phyloP scores from a whole-genome alignment of 441 rosid genomes.

The Melastoma candidum region DNA sequence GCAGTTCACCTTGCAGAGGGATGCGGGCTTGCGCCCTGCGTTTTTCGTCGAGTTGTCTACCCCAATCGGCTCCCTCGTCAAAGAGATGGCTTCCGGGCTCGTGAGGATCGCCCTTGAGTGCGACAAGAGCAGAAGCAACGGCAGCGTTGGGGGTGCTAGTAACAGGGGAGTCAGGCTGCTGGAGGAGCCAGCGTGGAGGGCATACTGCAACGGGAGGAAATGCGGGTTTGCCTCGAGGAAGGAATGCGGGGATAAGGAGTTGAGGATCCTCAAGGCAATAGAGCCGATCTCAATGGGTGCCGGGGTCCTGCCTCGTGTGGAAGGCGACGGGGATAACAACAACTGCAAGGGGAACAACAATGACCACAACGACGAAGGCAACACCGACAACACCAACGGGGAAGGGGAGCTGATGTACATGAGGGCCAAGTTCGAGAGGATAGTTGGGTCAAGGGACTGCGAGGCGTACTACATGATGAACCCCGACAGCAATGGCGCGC shows the following conservation, averaged over 20 bases:
- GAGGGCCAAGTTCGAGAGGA: constrained; percentile 91
- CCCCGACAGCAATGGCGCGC: constrained; percentile 94
- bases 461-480: constrained; percentile 99
- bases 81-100: constrained; percentile 96
- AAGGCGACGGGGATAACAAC: constrained; percentile 21
- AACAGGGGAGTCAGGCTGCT: constrained; percentile 35
- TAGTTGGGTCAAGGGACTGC: constrained; percentile 94
- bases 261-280: constrained; percentile 65
- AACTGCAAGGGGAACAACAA: not conserved
- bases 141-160: not conserved
- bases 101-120: constrained; percentile 90
- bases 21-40: constrained; percentile 69
- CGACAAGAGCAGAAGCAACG: constrained; percentile 31
- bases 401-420: constrained; percentile 76
- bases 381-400: constrained; percentile 1
- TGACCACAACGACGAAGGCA: too few relatives aligned
- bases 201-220: constrained; percentile 85
- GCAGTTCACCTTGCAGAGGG: constrained; percentile 80
- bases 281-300: constrained; percentile 97
- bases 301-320: constrained; percentile 65
- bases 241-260: constrained; percentile 64
- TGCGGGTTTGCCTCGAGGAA: constrained; percentile 73
- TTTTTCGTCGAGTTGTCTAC: constrained; percentile 80
- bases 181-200: constrained; percentile 88
- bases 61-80: constrained; percentile 67